Conservation (phyloP, 495 filamentous ascomycete genomes). For the Hamigera avellanea region DNA sequence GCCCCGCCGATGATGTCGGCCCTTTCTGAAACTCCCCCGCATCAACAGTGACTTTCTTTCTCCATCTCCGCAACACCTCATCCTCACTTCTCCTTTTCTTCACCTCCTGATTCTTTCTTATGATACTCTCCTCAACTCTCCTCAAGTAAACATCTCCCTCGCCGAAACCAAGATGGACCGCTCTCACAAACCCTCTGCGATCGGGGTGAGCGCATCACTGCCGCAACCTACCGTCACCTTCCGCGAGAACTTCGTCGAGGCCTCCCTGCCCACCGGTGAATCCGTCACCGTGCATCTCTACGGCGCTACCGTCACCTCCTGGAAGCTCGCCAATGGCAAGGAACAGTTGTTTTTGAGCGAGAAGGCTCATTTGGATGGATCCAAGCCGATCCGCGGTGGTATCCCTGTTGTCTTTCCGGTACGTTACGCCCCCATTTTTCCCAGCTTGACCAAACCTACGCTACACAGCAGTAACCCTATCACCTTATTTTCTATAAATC, state of each 20-base stretch:
- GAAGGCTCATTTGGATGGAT: slow-evolving; percentile 56
- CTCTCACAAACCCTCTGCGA: slow-evolving; percentile 66
- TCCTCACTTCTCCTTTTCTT: too few species aligned
- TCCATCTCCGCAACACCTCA: too few species aligned
- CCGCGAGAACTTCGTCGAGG: slow-evolving; percentile 55
- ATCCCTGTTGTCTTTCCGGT: slow-evolving; percentile 96
- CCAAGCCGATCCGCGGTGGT: slow-evolving; percentile 50
- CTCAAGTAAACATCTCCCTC: too few species aligned
- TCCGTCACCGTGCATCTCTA: slow-evolving; percentile 74
- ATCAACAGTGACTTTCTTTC: too few species aligned
- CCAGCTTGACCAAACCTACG: too few species aligned
- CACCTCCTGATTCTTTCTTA: too few species aligned
- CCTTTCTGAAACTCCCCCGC: too few species aligned
- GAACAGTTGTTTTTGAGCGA: slow-evolving; percentile 87
- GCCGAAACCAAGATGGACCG: too few species aligned
- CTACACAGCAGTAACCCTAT: not conserved
- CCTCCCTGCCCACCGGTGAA: slow-evolving; percentile 74
- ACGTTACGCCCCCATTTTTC: slow-evolving; percentile 21
- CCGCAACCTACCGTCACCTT: slow-evolving; percentile 60
- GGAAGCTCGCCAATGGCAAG: slow-evolving; percentile 67
- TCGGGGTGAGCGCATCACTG: slow-evolving; percentile 53
- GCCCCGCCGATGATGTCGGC: too few species aligned
- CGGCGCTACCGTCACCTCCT: slow-evolving; percentile 86
- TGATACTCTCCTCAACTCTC: too few species aligned
- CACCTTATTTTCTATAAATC: not conserved